Evolutionary conservation across 1,284 basidiomycete genomes (phyloP).

Genomic region (Fomitopsis betulina): DNA sequence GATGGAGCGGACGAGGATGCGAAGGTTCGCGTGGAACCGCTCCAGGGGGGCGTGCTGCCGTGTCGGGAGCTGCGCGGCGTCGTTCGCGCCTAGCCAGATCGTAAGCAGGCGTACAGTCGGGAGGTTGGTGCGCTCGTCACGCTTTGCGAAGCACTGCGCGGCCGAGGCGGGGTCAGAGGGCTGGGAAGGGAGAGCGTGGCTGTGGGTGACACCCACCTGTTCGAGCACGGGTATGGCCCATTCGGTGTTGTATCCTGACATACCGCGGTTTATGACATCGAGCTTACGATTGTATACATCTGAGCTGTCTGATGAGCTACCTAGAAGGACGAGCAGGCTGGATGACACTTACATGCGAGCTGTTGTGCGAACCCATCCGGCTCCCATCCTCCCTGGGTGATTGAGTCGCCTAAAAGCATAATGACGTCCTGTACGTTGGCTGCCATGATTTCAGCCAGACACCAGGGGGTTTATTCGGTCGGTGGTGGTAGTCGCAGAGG

Average conservation of each 20-base stretch:
- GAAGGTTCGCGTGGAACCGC: slow-evolving; percentile 67
- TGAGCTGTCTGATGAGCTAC: slow-evolving; percentile 23
- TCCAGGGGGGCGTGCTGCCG: slow-evolving; percentile 69
- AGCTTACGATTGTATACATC: slow-evolving; percentile 75
- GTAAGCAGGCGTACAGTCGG: slow-evolving; percentile 68
- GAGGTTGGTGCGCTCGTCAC: slow-evolving; percentile 39
- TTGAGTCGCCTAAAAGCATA: slow-evolving; percentile 74
- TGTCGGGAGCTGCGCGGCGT: slow-evolving; percentile 35
- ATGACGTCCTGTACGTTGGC: slow-evolving; percentile 56
- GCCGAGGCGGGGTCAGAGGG: background rate
- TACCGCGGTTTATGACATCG: slow-evolving; percentile 81
- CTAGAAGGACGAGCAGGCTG: background rate
- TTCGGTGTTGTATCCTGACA: slow-evolving; percentile 78
- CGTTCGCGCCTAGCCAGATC: slow-evolving; percentile 91
- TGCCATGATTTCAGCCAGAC: slow-evolving; percentile 37
- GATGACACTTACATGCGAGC: slow-evolving; percentile 49
- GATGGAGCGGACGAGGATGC: slow-evolving; percentile 57
- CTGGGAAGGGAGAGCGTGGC: background rate
- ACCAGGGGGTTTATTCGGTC: background rate
- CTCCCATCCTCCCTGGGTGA: slow-evolving; percentile 64
- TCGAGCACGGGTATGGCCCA: slow-evolving; percentile 80
- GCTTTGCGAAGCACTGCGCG: slow-evolving; percentile 50
- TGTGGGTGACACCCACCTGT: slow-evolving; percentile 41
- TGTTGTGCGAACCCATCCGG: slow-evolving; percentile 55
- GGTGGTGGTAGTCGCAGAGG: background rate